A percentile compares a stretch with the other conserved stretches of the same genome.
phyloP scores from a whole-genome alignment of 116 monocot genomes.

The Papilionanthe hybrid region DNA sequence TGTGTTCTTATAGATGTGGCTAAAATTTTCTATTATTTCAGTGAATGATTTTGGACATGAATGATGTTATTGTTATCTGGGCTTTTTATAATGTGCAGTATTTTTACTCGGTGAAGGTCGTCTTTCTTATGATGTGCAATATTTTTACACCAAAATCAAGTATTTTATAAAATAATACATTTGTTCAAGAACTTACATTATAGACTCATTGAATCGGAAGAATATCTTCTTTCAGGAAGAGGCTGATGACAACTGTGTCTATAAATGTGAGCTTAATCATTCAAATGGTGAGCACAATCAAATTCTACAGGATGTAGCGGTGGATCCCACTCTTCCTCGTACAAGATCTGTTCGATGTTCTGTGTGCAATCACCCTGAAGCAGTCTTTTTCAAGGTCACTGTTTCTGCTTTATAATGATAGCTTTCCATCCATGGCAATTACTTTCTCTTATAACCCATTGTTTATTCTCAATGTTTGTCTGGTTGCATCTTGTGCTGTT shows the following conservation, averaged over 20 bases:
- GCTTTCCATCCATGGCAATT: not conserved
- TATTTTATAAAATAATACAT: not conserved
- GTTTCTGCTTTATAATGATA: not conserved
- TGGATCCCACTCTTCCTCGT: slow-evolving; percentile 79
- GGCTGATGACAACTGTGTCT: slow-evolving; percentile 73
- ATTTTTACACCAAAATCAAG: not conserved
- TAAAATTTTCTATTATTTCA: not conserved
- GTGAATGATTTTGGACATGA: not conserved
- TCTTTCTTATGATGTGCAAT: not conserved
- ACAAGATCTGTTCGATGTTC: slow-evolving; percentile 70
- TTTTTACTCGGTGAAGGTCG: not conserved
- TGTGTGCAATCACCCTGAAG: slow-evolving; percentile 63
- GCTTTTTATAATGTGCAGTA: not conserved
- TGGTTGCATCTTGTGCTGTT: not conserved
- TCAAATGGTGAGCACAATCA: slow-evolving; percentile 58
- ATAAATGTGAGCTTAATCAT: slow-evolving; percentile 65
- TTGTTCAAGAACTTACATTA: not conserved
- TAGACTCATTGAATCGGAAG: not conserved
- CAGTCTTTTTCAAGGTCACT: slow-evolving; percentile 72
- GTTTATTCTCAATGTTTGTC: not conserved
- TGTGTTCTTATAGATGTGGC: not conserved
- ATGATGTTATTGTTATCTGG: not conserved
- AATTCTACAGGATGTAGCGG: slow-evolving; percentile 66
- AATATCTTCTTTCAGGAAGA: slow-evolving; percentile 29
- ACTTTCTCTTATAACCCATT: not conserved